Conservation (phyloP, 352 stramenopile genomes). For the Albugo candida region DNA sequence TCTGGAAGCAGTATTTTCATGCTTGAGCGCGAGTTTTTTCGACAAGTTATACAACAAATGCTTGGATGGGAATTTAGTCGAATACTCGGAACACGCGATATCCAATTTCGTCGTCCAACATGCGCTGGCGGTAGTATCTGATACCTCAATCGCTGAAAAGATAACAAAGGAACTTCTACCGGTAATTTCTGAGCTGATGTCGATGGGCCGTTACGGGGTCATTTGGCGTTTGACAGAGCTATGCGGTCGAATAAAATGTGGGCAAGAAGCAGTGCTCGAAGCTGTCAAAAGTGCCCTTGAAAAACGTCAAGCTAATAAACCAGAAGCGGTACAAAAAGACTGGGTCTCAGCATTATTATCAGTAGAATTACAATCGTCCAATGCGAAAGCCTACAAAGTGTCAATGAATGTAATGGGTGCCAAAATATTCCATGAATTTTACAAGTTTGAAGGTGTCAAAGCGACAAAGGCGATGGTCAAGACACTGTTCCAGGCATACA, state of each 20-base stretch:
- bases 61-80: conserved; percentile 32
- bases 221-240: conserved; percentile 64
- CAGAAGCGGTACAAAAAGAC: conserved; percentile 33
- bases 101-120: conserved; percentile 74
- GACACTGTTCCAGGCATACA: conserved; percentile 35
- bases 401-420: conserved; percentile 62
- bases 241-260: conserved; percentile 35
- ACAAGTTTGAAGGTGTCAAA: conserved; percentile 33
- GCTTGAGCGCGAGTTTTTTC: conserved; percentile 37
- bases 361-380: conserved; percentile 33
- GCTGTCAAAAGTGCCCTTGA: conserved; percentile 33
- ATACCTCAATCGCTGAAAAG: conserved; percentile 18
- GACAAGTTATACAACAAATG: conserved; percentile 41
- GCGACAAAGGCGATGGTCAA: conserved; percentile 1
- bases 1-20: conserved; percentile 39
- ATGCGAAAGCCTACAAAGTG: conserved; percentile 15
- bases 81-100: conserved; percentile 51
- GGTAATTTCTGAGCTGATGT: conserved; percentile 48
- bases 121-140: conserved; percentile 29
- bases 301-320: conserved; percentile 69
- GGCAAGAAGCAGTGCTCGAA: conserved; percentile 28
- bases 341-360: conserved; percentile 42
- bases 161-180: conserved; percentile 36
- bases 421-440: conserved; percentile 46
- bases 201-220: conserved; percentile 42